Percentiles rank a stretch among this genome's conserved stretches.
These are phyloP conservation scores for Cutaneotrichosporon cutaneum DNA, from an alignment of 1,284 basidiomycete species.

Conservation along the genomic window DNA sequence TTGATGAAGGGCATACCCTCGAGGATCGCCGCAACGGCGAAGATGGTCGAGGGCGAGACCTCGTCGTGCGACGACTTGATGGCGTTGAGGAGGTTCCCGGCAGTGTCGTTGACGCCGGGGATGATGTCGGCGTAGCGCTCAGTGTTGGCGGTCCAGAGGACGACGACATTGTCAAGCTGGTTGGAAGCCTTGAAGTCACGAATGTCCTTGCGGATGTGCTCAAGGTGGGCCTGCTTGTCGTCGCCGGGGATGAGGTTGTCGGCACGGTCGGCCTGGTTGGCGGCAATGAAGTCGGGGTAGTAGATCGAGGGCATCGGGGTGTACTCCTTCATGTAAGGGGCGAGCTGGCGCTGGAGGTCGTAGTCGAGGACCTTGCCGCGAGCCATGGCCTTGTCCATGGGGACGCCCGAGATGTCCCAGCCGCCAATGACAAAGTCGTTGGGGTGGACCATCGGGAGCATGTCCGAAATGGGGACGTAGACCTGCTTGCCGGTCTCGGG, in stretches of 20 bases:
- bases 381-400: conserved; percentile 89
- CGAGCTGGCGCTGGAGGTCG: conserved; percentile 94
- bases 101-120: conserved; percentile 92
- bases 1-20: conserved; percentile 96
- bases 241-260: conserved; percentile 77
- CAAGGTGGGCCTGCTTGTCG: conserved; percentile 88
- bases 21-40: conserved; percentile 92
- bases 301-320: conserved; percentile 92
- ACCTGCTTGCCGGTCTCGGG: conserved; percentile 83
- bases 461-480: conserved; percentile 86
- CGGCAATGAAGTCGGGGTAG: conserved; percentile 91
- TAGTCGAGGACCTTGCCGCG: conserved; percentile 94
- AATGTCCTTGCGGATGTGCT: conserved; percentile 88
- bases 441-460: conserved; percentile 97
- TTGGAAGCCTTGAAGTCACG: conserved; percentile 86
- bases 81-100: conserved; percentile 77
- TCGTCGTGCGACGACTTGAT: conserved; percentile 85
- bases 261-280: conserved; percentile 94
- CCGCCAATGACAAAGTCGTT: conserved; percentile 97
- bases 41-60: conserved; percentile 91
- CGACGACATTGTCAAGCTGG: conserved; percentile 78
- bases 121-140: conserved; percentile 96
- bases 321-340: conserved; percentile 76
- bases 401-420: conserved; percentile 89
- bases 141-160: conserved; percentile 99